Conservation (phyloP, 78 protist species). For the Protostelium mycophagum region DNA sequence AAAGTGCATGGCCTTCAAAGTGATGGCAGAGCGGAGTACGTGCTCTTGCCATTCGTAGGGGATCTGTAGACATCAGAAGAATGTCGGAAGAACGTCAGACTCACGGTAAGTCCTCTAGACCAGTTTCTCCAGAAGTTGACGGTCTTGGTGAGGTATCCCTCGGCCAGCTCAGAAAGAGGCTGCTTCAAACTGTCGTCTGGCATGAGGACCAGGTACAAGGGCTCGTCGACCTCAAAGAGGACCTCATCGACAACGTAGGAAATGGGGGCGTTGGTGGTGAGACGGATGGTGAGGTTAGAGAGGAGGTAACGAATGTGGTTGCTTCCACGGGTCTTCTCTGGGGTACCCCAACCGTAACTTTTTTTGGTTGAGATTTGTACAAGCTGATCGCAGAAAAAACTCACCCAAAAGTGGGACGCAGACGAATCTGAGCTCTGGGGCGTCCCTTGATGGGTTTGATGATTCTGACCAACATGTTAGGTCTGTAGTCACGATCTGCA, state of each 20-base stretch:
- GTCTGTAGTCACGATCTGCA: slow-evolving; percentile 48
- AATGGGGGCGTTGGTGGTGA: slow-evolving; percentile 69
- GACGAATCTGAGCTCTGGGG: slow-evolving; percentile 47
- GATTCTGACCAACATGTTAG: slow-evolving; percentile 41
- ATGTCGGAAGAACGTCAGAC: background rate
- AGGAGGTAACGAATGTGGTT: slow-evolving; percentile 60
- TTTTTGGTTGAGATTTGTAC: background rate
- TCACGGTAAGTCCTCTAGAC: slow-evolving; percentile 41
- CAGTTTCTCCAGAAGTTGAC: slow-evolving; percentile 60
- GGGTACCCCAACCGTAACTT: slow-evolving; percentile 66
- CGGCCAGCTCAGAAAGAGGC: slow-evolving; percentile 26
- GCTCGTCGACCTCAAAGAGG: slow-evolving; percentile 51
- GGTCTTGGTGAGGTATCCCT: slow-evolving; percentile 39
- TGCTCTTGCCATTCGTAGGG: slow-evolving; percentile 69
- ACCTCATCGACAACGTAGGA: slow-evolving; percentile 66
- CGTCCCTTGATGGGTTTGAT: slow-evolving; percentile 40
- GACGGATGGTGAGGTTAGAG: slow-evolving; percentile 52
- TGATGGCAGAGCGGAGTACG: slow-evolving; percentile 64
- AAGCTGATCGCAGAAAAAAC: background rate
- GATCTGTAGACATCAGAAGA: slow-evolving; percentile 11
- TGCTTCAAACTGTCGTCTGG: slow-evolving; percentile 59
- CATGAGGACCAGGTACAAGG: slow-evolving; percentile 45
- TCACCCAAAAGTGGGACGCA: slow-evolving; percentile 67
- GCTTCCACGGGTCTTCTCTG: slow-evolving; percentile 59
- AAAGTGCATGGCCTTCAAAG: slow-evolving; percentile 55